Evolutionary conservation across 768 basidiomycete genomes (phyloP), one percentile per base, ranked within the genome.

Genomic region (Rhodotorula babjevae): DNA sequence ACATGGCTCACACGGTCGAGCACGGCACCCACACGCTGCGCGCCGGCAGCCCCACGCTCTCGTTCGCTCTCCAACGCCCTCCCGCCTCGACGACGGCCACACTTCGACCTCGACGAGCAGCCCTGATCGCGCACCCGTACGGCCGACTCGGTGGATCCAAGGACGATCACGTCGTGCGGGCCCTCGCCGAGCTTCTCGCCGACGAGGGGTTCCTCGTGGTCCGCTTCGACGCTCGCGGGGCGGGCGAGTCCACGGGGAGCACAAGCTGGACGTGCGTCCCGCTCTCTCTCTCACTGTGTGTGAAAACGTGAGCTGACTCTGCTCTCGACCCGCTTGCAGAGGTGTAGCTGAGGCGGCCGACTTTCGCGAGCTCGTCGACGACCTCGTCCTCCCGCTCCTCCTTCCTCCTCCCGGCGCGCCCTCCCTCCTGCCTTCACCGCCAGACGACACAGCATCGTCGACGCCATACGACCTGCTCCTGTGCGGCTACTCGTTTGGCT

Each of bases 401-500:
- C 49, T 42, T 18, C 6, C 59, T 23, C 31, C 47, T 29, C 23
- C 21, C 31, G 4, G 56, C 21, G 16, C n/a, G 2, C 8, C 31
- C 55, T 29, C 59, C 11, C 8, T n/a, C 40, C 23, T 8, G 15
- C 31, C n/a, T n/a, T n/a, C 49, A 21, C 4, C 27, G 21, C 49
- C 15, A 47, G 47, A 47, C 19, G 19, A 50, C 19, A 33, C 29
- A 50, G 27, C 59, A 9, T 12, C 29, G 14, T 3, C 57, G 8
- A 11, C 25, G 5, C 8, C 53, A 0, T 36, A 55, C 57, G 49
- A 63, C 5, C 46, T 75, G 27, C 66, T 75, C 6, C 67, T 71
- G 11, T 65, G 62, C 46, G 78, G 78, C 49, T 78, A 78, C 63
- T 77, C 76, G 0, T 73, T 69, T 44, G 78, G 78, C 40, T 67